Percentiles rank a stretch among this genome's conserved stretches.
These are phyloP conservation scores for Myriosclerotinia duriaeana DNA, from an alignment of 2,329 filamentous ascomycete species.

Conservation along the genomic window DNA sequence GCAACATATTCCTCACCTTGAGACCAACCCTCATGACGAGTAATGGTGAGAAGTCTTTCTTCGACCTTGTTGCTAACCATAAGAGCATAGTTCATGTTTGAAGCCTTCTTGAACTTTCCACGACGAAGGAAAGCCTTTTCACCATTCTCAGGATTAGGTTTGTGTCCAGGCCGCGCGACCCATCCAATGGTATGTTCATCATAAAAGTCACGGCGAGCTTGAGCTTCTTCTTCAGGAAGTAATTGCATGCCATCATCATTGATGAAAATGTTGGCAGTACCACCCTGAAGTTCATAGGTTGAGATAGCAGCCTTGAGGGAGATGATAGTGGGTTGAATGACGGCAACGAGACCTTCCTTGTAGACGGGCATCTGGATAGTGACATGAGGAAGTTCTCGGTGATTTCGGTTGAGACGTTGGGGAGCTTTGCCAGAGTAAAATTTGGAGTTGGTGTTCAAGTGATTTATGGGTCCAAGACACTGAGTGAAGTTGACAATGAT, in stretches of 20 bases:
- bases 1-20: slow-evolving; percentile 66
- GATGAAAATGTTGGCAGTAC: slow-evolving; percentile 73
- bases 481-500: slow-evolving; percentile 52
- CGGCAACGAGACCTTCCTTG: slow-evolving; percentile 74
- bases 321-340: slow-evolving; percentile 74
- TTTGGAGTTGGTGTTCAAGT: slow-evolving; percentile 48
- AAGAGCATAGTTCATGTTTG: slow-evolving; percentile 47
- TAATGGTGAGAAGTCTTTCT: slow-evolving; percentile 14
- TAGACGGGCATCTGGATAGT: slow-evolving; percentile 88
- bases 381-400: slow-evolving; percentile 61
- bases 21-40: slow-evolving; percentile 53
- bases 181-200: slow-evolving; percentile 68
- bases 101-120: slow-evolving; percentile 57
- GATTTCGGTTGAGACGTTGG: slow-evolving; percentile 43
- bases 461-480: slow-evolving; percentile 51
- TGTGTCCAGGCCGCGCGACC: slow-evolving; percentile 49
- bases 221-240: slow-evolving; percentile 60
- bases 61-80: slow-evolving; percentile 44
- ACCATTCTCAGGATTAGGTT: slow-evolving; percentile 35
- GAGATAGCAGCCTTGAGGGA: slow-evolving; percentile 77
- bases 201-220: slow-evolving; percentile 65
- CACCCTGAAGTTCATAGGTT: slow-evolving; percentile 73
- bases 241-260: slow-evolving; percentile 75
- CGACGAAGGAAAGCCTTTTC: slow-evolving; percentile 46
- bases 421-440: slow-evolving; percentile 42